These are phyloP conservation scores for Ustilago xerochloae DNA, from an alignment of 1,284 basidiomycete genomes.

Conservation along the genomic window DNA sequence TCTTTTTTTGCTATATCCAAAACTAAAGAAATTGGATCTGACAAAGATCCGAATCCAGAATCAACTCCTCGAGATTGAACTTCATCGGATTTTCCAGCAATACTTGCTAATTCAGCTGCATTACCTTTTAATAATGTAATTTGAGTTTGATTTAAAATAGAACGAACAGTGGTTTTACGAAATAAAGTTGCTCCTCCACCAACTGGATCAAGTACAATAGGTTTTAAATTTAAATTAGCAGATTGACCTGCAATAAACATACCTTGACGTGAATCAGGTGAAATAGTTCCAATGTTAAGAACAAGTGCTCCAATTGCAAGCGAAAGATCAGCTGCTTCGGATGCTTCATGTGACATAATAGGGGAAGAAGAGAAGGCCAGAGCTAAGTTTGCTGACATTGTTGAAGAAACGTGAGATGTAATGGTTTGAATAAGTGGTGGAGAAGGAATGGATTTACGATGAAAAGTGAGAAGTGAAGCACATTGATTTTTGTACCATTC, in stretches of 20 bases:
- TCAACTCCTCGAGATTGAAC: constrained; percentile 89
- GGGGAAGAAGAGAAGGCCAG: constrained; percentile 89
- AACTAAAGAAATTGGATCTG: constrained; percentile 80
- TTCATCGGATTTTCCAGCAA: constrained; percentile 75
- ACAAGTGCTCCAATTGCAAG: constrained; percentile 78
- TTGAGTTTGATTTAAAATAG: constrained; percentile 85
- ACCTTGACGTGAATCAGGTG: constrained; percentile 73
- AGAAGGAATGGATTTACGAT: constrained; percentile 33
- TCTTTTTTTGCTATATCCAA: constrained; percentile 79
- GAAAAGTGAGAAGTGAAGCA: constrained; percentile 32
- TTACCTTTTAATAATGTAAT: constrained; percentile 95
- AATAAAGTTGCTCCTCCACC: constrained; percentile 86
- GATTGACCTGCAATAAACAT: constrained; percentile 82
- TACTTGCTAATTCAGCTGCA: constrained; percentile 84
- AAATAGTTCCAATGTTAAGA: constrained; percentile 90
- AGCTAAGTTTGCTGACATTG: constrained; percentile 90
- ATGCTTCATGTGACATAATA: constrained; percentile 78
- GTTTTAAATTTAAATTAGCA: constrained; percentile 68
- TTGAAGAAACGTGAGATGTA: constrained; percentile 89
- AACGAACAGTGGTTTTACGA: constrained; percentile 75
- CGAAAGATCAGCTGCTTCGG: constrained; percentile 85
- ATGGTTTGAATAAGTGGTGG: constrained; percentile 73
- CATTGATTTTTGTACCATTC: constrained; percentile 24
- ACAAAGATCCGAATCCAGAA: constrained; percentile 80
- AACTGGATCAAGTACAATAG: constrained; percentile 92